A percentile compares a stretch with the other conserved stretches of the same genome.
Conservation (phyloP, 345 rosid species). For the Anastatica hierochuntica region DNA sequence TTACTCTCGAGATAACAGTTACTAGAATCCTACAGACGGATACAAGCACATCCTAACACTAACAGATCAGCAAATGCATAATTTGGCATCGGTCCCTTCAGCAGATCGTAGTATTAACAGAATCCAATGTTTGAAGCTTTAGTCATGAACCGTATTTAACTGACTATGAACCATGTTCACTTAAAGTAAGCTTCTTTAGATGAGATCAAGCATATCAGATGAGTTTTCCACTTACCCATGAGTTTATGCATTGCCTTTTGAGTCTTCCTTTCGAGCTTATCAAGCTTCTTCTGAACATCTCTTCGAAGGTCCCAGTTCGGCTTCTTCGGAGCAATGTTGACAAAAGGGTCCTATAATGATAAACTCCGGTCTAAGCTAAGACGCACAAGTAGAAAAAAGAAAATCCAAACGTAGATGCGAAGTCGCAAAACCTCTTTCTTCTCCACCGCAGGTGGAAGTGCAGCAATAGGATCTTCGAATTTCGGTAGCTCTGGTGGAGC, state of each 20-base stretch:
- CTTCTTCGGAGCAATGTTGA: conserved; percentile 94
- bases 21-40: no score
- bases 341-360: conserved; percentile 62
- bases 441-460: conserved; percentile 47
- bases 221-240: conserved; percentile 51
- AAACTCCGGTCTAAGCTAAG: neutral
- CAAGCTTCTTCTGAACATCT: conserved; percentile 91
- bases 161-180: no score
- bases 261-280: conserved; percentile 85
- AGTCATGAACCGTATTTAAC: no score
- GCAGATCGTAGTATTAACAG: no score
- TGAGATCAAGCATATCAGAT: neutral
- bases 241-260: conserved; percentile 71
- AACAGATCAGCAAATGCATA: no score
- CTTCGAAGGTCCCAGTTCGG: conserved; percentile 96
- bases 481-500: conserved; percentile 81
- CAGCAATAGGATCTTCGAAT: conserved; percentile 72
- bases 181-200: no score
- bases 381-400: no score
- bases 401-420: no score
- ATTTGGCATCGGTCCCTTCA: no score
- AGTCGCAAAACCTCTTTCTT: conserved; percentile 50
- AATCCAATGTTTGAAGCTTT: no score
- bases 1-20: no score
- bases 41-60: no score